Evolutionary conservation across 2,329 filamentous ascomycete genomes (phyloP).

Genomic region (Colletotrichum australisinense): DNA sequence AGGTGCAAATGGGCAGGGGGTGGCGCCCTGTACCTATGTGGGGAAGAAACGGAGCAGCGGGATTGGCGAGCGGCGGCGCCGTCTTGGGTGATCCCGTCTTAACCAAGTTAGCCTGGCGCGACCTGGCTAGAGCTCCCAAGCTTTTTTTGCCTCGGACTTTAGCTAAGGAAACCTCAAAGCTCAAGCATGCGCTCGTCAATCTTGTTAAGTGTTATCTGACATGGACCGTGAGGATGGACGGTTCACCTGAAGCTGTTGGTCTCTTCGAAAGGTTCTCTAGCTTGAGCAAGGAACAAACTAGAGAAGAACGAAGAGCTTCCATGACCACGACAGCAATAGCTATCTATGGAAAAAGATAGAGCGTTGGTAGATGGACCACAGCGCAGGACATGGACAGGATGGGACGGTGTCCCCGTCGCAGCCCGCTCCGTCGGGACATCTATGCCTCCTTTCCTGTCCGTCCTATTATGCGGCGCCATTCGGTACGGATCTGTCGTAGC

Average conservation of each 20-base stretch:
- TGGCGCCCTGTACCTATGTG: constrained; percentile 11
- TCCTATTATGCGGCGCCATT: not conserved
- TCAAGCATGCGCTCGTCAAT: not conserved
- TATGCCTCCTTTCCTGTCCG: constrained; percentile 23
- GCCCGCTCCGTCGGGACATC: constrained; percentile 29
- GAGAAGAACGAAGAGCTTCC: not conserved
- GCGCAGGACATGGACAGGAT: not conserved
- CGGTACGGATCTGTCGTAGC: not conserved
- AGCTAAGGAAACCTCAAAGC: not conserved
- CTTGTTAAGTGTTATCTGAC: too few relatives aligned
- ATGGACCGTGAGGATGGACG: not conserved
- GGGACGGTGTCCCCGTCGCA: not conserved
- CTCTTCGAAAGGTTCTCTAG: not conserved
- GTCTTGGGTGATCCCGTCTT: constrained; percentile 1
- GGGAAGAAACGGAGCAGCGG: constrained; percentile 12
- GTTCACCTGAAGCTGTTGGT: not conserved
- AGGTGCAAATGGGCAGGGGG: constrained; percentile 13
- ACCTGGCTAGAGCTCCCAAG: not conserved
- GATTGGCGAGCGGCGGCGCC: not conserved
- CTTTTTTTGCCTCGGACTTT: not conserved
- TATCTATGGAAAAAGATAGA: not conserved
- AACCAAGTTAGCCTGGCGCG: not conserved
- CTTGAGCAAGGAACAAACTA: not conserved
- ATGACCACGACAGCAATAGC: not conserved
- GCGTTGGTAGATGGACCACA: not conserved